Evolutionary conservation across 169 alveolate genomes (phyloP), one percentile per base, ranked within the genome.

Genomic region (Eimeria tenella): DNA sequence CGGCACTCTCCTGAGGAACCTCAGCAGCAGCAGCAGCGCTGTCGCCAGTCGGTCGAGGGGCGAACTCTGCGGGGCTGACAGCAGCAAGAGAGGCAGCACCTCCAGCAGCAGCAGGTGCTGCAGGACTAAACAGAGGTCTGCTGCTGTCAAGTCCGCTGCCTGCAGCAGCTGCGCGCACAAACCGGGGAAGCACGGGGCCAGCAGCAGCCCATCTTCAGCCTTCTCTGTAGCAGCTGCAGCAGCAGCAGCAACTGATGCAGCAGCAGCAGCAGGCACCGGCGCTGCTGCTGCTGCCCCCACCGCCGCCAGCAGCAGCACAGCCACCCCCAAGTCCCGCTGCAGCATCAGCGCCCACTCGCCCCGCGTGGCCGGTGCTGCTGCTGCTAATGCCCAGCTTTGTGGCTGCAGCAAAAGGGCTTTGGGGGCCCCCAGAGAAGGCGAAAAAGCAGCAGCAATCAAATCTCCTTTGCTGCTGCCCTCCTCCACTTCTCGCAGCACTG

Each of bases 11-110:
- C 15, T 23, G 8, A 83, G 90, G 75, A 83, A 83, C 42, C 90
- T 77, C 90, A 83, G 90, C 90, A 83, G 90, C 90, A 83, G 79
- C 90, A 83, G 90, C 90, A 83, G n/a, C 90, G 90, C 90, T 0
- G 73, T 21, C 17, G 77, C 90, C 77, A 83, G 62, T 3, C 90
- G 90, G 17, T 58, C 71, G 5, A 83, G 53, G 1, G 50, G 50
- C 4, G 71, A 19, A 31, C 11, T 17, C 9, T 31, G 58, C 3
- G 77, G 60, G 50, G 5, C 4, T 11, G 52, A 3, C 52, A 83
- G 58, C 90, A 82, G 68, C 75, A 83, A 75, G 19, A 58, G 79
- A 25, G 90, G 90, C 90, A 83, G 25, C 56, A 60, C 60, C 62
- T 83, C 31, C 90, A 83, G 90, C 90, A 83, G 90, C 77, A 83